Base-by-base conservation (phyloP, 768 basidiomycete genomes). In the Tylopilus plumbeoviolaceoides region DNA sequence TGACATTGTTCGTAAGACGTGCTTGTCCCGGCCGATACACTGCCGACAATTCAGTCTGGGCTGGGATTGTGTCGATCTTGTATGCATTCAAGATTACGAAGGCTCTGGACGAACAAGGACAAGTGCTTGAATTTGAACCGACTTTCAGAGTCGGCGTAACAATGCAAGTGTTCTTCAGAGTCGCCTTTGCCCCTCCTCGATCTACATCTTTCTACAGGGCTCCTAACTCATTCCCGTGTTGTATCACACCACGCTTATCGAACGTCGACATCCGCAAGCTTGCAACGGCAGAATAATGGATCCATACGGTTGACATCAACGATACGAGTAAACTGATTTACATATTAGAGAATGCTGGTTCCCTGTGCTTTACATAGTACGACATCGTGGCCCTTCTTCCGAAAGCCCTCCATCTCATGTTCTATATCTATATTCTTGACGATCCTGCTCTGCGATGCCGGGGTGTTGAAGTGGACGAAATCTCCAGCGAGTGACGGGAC, bases 21-120 rank as follows among this genome's bases (percentile, higher is more conserved):
- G 33, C 61, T 15, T 73, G 71, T 47, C 67, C 71, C 17, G 72
- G 73, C 8, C 58, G 60, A 12, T 54, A 67, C 47, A 21, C 59
- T n/a, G 70, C 70, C 1, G 64, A 68, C n/a, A 50, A 44, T 27
- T 62, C 60, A 4, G 25, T 71, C n/a, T 75, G 67, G 70, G 58
- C 54, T 23, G 53, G 57, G 15, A 61, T 70, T 25, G 67, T 59
- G 11, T 62, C 54, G 9, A 54, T 70, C 30, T 50, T 75, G 30
- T 53, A 59, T 1, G 54, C 55, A 8, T 56, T 67, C 51, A 55
- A 56, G 8, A 69, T 74, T n/a, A 40, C 59, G 21, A 62, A 59
- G 45, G 55, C 61, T 11, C 38, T 54, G 8, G 65, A 59, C 25
- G 57, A 64, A 28, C 41, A 59, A 18, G 72, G 72, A 14, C 53